phyloP scores from a whole-genome alignment of 2,329 filamentous ascomycete species.

The Cladosporium velox region DNA sequence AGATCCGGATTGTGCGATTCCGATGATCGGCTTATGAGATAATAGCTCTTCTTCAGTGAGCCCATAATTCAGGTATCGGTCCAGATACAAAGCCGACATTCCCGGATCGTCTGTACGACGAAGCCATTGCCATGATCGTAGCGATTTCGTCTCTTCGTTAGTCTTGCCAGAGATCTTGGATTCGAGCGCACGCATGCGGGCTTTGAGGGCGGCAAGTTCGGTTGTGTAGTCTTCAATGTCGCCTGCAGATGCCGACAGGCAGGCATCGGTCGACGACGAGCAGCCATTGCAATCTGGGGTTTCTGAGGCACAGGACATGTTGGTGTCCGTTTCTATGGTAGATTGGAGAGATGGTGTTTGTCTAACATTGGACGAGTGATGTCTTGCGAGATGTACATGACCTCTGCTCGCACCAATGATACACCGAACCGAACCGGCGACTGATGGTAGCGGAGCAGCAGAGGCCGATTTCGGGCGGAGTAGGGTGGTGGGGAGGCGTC shows the following conservation, averaged over 20 bases:
- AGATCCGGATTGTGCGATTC: conserved; percentile 35
- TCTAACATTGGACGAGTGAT: background rate
- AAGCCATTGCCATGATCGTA: conserved; percentile 36
- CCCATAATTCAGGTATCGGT: conserved; percentile 36
- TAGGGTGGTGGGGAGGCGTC: too few species aligned
- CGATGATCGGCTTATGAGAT: conserved; percentile 35
- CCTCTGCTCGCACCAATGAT: background rate
- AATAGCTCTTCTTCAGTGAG: conserved; percentile 34
- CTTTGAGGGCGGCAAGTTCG: conserved; percentile 32
- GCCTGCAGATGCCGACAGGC: conserved; percentile 7
- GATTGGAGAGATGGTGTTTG: background rate
- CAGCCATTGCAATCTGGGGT: conserved; percentile 15
- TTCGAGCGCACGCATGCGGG: conserved; percentile 34
- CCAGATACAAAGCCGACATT: conserved; percentile 36
- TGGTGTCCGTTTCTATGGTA: background rate
- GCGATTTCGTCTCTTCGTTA: conserved; percentile 23
- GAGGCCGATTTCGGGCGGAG: too few species aligned
- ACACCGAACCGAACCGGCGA: background rate
- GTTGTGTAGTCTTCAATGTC: conserved; percentile 38
- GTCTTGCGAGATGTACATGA: background rate
- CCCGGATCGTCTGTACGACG: conserved; percentile 33
- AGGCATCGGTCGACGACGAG: conserved; percentile 1
- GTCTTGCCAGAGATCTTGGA: conserved; percentile 30
- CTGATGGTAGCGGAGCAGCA: background rate
- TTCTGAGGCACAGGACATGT: conserved; percentile 14